Evolutionary conservation across 2,329 filamentous ascomycete species (phyloP).

Genomic region (Rutstroemia sp.): DNA sequence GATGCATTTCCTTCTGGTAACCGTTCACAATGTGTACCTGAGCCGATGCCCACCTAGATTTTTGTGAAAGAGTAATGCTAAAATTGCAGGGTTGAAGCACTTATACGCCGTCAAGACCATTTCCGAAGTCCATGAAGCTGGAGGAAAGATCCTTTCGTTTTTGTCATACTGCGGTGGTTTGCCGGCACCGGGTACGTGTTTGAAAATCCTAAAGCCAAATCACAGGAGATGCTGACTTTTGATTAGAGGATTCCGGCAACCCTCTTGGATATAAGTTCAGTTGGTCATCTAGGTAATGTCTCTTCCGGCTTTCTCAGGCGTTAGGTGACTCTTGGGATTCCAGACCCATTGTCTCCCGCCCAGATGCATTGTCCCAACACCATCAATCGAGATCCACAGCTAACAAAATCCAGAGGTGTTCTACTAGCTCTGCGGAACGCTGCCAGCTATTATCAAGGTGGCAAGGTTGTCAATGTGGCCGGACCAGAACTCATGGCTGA

Average conservation of each 20-base stretch:
- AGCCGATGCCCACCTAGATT: too few relatives aligned
- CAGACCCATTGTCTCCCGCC: too few relatives aligned
- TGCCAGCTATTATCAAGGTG: slow-evolving; percentile 77
- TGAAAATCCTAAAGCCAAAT: too few relatives aligned
- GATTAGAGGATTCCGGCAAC: slow-evolving; percentile 67
- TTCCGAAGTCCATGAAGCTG: slow-evolving; percentile 74
- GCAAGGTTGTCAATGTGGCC: slow-evolving; percentile 60
- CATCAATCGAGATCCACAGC: too few relatives aligned
- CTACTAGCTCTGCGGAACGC: slow-evolving; percentile 79
- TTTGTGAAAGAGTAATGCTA: too few relatives aligned
- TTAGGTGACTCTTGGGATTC: too few relatives aligned
- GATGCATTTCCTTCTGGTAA: too few relatives aligned
- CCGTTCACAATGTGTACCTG: too few relatives aligned
- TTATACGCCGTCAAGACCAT: slow-evolving; percentile 83
- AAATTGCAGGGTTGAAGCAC: slow-evolving; percentile 24
- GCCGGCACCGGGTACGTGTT: slow-evolving; percentile 39
- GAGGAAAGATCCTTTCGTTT: slow-evolving; percentile 80
- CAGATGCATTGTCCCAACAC: too few relatives aligned
- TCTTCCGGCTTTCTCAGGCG: too few relatives aligned
- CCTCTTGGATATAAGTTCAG: slow-evolving; percentile 95
- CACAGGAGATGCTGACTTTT: too few relatives aligned
- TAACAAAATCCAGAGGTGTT: slow-evolving; percentile 54
- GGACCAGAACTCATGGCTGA: slow-evolving; percentile 70
- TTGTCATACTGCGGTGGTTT: slow-evolving; percentile 69
- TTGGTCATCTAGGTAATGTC: slow-evolving; percentile 22